phyloP scores from a whole-genome alignment of 2,329 filamentous ascomycete genomes.

The Pyricularia pennisetigena region DNA sequence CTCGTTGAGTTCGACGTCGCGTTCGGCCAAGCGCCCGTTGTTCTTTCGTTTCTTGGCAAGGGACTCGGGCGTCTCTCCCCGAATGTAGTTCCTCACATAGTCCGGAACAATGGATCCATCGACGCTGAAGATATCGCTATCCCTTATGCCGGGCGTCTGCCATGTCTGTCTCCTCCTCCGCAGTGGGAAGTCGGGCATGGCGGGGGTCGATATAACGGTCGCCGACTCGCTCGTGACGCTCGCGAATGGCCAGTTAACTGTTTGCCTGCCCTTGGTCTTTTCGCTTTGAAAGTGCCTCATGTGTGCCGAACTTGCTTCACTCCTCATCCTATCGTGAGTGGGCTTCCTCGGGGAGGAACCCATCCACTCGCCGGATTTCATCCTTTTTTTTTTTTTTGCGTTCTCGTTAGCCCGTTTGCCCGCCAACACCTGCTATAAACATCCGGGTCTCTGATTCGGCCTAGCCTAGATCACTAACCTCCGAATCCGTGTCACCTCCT shows the following conservation, averaged over 20 bases:
- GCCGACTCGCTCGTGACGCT: slow-evolving; percentile 17
- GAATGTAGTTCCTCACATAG: slow-evolving; percentile 44
- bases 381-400: background rate
- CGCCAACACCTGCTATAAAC: background rate
- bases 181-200: slow-evolving; percentile 4
- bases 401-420: background rate
- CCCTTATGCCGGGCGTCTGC: slow-evolving; percentile 11
- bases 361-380: background rate
- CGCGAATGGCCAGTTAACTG: slow-evolving; percentile 25
- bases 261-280: slow-evolving; percentile 11
- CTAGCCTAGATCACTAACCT: background rate
- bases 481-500: slow-evolving; percentile 14
- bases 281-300: background rate
- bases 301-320: slow-evolving; percentile 6
- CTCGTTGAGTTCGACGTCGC: slow-evolving; percentile 21
- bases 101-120: slow-evolving; percentile 40
- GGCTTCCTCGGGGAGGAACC: background rate
- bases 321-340: slow-evolving; percentile 2
- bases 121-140: slow-evolving; percentile 7
- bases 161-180: slow-evolving; percentile 14
- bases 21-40: slow-evolving; percentile 19
- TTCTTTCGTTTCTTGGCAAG: slow-evolving; percentile 34
- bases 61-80: slow-evolving; percentile 44
- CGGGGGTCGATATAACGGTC: slow-evolving; percentile 12
- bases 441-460: background rate